Conservation (phyloP, 163 green algal species). For the Chlorella variabilis region DNA sequence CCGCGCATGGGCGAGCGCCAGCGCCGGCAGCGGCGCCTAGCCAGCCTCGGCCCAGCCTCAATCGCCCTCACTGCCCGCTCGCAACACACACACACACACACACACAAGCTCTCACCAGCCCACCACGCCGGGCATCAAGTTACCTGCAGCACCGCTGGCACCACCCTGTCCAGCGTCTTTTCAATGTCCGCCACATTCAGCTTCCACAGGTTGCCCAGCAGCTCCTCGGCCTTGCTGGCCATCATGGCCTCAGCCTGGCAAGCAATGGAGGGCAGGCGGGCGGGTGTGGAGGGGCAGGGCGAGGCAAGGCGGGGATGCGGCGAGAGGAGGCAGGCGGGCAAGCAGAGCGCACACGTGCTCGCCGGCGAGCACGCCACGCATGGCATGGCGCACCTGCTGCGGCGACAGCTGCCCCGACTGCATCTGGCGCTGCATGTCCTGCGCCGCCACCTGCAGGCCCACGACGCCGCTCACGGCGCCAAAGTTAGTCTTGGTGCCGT, state of each 20-base stretch:
- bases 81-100: no score
- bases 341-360: neutral
- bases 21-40: no score
- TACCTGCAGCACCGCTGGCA: conserved; percentile 20
- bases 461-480: neutral
- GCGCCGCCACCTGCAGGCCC: conserved; percentile 1
- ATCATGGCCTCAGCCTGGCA: conserved; percentile 22
- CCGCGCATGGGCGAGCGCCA: no score
- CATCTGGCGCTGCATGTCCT: conserved; percentile 43
- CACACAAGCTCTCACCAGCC: no score
- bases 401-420: conserved; percentile 33
- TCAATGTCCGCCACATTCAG: conserved; percentile 65
- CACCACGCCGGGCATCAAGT: no score
- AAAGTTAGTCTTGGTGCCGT: conserved; percentile 52
- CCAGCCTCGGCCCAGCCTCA: no score
- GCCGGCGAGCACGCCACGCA: neutral
- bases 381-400: conserved; percentile 9
- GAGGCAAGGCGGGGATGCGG: neutral
- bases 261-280: no score
- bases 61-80: no score
- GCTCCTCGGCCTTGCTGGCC: conserved; percentile 20
- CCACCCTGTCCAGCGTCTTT: conserved; percentile 43
- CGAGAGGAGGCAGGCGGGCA: no score
- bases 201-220: conserved; percentile 57
- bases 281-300: no score